Evolutionary conservation across 495 filamentous ascomycete genomes (phyloP), one percentile per base, ranked within the genome.

Genomic region (Lasiosphaeris hirsuta): DNA sequence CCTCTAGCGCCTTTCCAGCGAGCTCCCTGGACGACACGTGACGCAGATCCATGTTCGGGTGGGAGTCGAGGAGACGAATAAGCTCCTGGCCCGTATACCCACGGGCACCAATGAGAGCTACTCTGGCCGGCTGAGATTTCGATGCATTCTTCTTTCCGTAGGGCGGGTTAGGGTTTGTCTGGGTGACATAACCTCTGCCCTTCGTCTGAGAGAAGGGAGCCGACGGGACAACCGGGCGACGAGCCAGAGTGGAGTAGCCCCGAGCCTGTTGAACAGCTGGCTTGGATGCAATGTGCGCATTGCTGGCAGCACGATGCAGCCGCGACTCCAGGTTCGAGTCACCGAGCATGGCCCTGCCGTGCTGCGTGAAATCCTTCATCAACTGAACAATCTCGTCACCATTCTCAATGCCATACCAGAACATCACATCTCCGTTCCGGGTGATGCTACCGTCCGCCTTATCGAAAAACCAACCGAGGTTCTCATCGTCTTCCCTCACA

Each of bases 391-490:
- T 85, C 69, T 96, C 90, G 46, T 90, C 86, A n/a, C 87, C 84
- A 51, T 80, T 85, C 63, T 92, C 89, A 54, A 94, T 84, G 36
- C 94, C 94, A 67, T 94, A 96, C 90, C 94, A 98, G 79, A 97
- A 97, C 69, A 97, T 86, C 37, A 97, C 90, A 64, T 95, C 86
- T 52, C 90, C 90, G 50, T 90, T 83, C 35, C 85, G 82, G 44
- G 88, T 89, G 57, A 97, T 78, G 72, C 89, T 96, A 46, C 95
- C 95, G 58, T 96, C 90, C 8, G 94, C 88, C 79, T 96, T 96
- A 75, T 96, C 93, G 60, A 95, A 96, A 78, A 97, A 97, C 94
- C 94, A 98, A 30, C 89, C 91, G 64, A 98, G 79, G 70, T 97
- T 97, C 81, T 97, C 95, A 60, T 98, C 94, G 58, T 94, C 90